These are phyloP conservation scores for Saccharomycopsis malanga DNA, from an alignment of 805 yeast species.

Conservation along the genomic window DNA sequence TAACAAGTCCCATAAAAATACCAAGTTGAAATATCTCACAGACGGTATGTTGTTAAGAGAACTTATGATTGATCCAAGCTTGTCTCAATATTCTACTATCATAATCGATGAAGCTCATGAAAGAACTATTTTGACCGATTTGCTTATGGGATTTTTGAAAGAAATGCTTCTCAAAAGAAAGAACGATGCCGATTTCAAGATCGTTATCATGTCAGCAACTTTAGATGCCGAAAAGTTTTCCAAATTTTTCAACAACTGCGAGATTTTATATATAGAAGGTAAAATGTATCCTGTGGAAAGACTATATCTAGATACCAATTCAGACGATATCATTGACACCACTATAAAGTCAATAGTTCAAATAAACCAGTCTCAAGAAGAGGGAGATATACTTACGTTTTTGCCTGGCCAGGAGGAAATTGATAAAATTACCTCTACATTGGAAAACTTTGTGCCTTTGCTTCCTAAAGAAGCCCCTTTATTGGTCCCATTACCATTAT, in stretches of 20 bases:
- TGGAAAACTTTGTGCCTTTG: conserved; percentile 54
- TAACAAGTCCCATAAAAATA: conserved; percentile 49
- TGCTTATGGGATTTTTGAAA: conserved; percentile 82
- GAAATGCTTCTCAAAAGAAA: conserved; percentile 48
- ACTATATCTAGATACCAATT: conserved; percentile 52
- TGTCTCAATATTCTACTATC: conserved; percentile 64
- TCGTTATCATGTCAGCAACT: conserved; percentile 95
- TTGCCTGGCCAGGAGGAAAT: conserved; percentile 97
- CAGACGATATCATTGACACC: conserved; percentile 80
- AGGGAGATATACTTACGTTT: conserved; percentile 89
- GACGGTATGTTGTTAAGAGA: conserved; percentile 98
- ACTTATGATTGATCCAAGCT: conserved; percentile 62
- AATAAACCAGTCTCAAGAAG: conserved; percentile 68
- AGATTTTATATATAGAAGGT: conserved; percentile 85
- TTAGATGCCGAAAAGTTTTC: conserved; percentile 86
- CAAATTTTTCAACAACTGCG: conserved; percentile 67
- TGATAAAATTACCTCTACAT: conserved; percentile 66
- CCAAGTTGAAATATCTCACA: conserved; percentile 78
- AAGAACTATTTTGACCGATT: conserved; percentile 85
- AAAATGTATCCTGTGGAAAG: conserved; percentile 79
- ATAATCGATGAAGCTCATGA: conserved; percentile 97
- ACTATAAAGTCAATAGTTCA: conserved; percentile 69
- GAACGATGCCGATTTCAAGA: conserved; percentile 44
- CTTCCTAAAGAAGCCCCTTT: conserved; percentile 71
- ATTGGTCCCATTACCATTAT: conserved; percentile 73